These are phyloP conservation scores for Clohesyomyces aquaticus DNA, from an alignment of 495 filamentous ascomycete species.

Conservation along the genomic window DNA sequence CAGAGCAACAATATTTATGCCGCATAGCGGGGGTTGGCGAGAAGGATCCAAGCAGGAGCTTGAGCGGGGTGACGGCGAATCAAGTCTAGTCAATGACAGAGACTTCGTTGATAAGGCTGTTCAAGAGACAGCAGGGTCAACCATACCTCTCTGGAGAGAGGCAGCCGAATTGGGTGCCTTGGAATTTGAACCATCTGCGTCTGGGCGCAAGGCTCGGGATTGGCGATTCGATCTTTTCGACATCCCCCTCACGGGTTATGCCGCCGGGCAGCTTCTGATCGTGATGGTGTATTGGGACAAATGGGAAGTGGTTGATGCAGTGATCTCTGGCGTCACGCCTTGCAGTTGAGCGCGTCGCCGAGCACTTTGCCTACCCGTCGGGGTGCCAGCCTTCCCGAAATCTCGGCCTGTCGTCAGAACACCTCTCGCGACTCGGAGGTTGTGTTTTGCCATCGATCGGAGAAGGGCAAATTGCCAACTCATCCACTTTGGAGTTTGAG, in stretches of 20 bases:
- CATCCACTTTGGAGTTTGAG: constrained; percentile 18
- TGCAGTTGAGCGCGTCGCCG: background rate
- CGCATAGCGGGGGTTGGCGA: constrained; percentile 14
- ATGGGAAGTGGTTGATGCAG: background rate
- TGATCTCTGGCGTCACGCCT: background rate
- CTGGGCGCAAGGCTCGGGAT: constrained; percentile 5
- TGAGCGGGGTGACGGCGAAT: background rate
- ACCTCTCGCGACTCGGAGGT: background rate
- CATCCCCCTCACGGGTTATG: background rate
- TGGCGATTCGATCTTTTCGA: background rate
- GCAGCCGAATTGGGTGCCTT: background rate
- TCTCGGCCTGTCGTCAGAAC: background rate
- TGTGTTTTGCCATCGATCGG: background rate
- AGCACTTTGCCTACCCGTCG: no score
- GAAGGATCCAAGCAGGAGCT: constrained; percentile 1
- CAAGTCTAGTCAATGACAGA: background rate
- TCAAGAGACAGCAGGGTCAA: no score
- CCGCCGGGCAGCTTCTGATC: background rate
- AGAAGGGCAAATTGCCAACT: constrained; percentile 2
- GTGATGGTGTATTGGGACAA: background rate
- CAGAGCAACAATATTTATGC: background rate
- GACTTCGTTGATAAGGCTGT: background rate
- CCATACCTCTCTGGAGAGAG: background rate
- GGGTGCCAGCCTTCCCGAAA: background rate
- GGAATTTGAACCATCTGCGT: background rate